phyloP scores from a whole-genome alignment of 2,329 filamentous ascomycete species.

The Blastomyces percursus region DNA sequence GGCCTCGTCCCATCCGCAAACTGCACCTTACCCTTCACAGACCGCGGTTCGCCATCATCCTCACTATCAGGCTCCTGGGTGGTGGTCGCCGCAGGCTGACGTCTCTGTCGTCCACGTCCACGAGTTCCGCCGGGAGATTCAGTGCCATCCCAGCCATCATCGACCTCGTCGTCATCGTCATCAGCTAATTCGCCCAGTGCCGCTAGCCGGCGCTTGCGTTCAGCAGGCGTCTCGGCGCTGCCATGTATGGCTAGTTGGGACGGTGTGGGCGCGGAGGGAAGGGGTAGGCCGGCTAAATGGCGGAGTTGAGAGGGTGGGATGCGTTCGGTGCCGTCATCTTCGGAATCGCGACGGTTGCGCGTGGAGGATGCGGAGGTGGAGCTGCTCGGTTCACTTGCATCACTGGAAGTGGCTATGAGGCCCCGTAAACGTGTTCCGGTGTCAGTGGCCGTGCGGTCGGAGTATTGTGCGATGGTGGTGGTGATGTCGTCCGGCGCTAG shows the following conservation, averaged over 20 bases:
- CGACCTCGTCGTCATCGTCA: conserved; percentile 21
- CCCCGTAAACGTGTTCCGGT: conserved; percentile 31
- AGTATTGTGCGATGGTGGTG: conserved; percentile 28
- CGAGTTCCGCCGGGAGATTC: conserved; percentile 9
- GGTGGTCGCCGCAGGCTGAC: conserved; percentile 13
- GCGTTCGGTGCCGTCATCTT: conserved; percentile 35
- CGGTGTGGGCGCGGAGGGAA: background rate
- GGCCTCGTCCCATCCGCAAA: conserved; percentile 26
- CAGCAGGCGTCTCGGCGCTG: conserved; percentile 36
- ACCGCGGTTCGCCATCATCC: conserved; percentile 18
- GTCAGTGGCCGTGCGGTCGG: conserved; percentile 22
- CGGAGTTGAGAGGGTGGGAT: conserved; percentile 27
- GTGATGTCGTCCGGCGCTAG: conserved; percentile 27
- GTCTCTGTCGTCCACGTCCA: conserved; percentile 17
- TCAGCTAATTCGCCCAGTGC: conserved; percentile 29
- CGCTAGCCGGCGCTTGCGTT: conserved; percentile 37
- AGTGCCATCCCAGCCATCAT: conserved; percentile 11
- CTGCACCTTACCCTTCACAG: conserved; percentile 22
- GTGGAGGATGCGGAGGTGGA: conserved; percentile 12
- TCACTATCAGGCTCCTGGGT: conserved; percentile 19
- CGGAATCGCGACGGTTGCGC: conserved; percentile 24
- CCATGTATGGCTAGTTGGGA: conserved; percentile 14
- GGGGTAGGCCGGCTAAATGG: conserved; percentile 6
- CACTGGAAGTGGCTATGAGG: conserved; percentile 18
- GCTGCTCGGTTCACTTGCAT: conserved; percentile 14